Percentiles rank a stretch among this genome's conserved stretches.
Conservation (phyloP, 257 asterid genomes). For the Striga asiatica region DNA sequence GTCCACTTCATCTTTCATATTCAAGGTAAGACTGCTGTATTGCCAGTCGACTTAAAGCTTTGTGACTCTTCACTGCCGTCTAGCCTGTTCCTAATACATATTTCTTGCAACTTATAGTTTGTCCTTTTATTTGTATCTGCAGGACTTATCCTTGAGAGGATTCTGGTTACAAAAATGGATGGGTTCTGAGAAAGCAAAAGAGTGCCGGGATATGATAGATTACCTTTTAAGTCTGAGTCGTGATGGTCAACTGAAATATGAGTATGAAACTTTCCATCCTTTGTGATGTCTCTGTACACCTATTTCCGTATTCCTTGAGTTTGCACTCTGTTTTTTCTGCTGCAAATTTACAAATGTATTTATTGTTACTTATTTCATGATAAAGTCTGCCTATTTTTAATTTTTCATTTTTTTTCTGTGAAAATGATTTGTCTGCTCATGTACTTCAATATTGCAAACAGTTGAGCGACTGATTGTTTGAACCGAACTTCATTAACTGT, state of each 20-base stretch:
- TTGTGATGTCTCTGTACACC: background rate
- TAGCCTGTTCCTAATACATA: background rate
- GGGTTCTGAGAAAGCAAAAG: conserved; percentile 51
- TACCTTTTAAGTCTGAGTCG: conserved; percentile 58
- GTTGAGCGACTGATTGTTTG: no score
- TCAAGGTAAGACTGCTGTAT: conserved; percentile 44
- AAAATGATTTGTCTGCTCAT: background rate
- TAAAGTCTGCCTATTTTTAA: background rate
- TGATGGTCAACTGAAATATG: conserved; percentile 63
- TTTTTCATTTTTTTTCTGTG: background rate
- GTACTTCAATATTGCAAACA: background rate
- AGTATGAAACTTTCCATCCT: conserved; percentile 33
- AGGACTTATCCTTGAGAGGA: conserved; percentile 87
- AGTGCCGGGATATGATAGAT: conserved; percentile 64
- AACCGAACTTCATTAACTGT: background rate
- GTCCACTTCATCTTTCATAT: conserved; percentile 74
- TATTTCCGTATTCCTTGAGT: background rate
- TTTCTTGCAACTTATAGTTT: background rate
- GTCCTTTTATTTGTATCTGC: conserved; percentile 6
- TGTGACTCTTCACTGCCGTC: background rate
- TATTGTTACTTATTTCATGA: background rate
- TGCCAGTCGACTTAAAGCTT: background rate
- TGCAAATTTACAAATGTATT: background rate
- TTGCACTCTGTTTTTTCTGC: no score
- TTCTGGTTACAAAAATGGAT: conserved; percentile 93